Evolutionary conservation across 2,329 filamentous ascomycete genomes (phyloP).

Genomic region (Samsoniella hepiali): DNA sequence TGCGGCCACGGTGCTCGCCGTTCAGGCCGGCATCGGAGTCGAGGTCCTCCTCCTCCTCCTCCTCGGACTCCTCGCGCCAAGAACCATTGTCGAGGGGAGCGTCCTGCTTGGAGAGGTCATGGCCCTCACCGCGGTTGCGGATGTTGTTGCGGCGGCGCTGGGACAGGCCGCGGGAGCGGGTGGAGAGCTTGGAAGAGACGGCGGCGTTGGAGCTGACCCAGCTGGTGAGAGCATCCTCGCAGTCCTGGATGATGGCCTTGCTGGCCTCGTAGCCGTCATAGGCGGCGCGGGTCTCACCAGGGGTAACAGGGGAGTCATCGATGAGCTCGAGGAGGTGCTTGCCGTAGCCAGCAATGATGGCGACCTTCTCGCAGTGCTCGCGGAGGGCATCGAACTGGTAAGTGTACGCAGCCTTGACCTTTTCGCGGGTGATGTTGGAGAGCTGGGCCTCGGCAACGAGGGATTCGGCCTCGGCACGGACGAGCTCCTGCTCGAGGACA

Average conservation of each 20-base stretch:
- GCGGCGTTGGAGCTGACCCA: conserved; percentile 91
- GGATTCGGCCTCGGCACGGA: conserved; percentile 97
- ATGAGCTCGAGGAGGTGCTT: conserved; percentile 97
- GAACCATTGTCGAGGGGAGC: conserved; percentile 72
- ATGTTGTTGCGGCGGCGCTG: conserved; percentile 76
- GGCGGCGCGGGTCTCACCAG: conserved; percentile 89
- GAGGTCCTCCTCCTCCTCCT: conserved; percentile 63
- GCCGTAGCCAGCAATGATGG: conserved; percentile 94
- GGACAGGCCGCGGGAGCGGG: conserved; percentile 81
- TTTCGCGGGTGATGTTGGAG: conserved; percentile 98
- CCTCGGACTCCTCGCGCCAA: conserved; percentile 71
- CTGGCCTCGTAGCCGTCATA: conserved; percentile 98
- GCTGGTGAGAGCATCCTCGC: conserved; percentile 94
- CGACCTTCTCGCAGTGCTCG: conserved; percentile 97
- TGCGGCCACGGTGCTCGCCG: conserved; percentile 55
- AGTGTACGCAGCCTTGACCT: conserved; percentile 95
- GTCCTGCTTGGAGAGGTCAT: conserved; percentile 82
- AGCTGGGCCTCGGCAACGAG: conserved; percentile 96
- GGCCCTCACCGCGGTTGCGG: conserved; percentile 64
- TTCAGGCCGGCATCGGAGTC: conserved; percentile 53
- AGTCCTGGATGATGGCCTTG: conserved; percentile 99
- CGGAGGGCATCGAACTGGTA: conserved; percentile 98
- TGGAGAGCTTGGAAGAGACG: conserved; percentile 82
- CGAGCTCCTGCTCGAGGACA: conserved; percentile 96
- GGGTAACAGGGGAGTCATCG: conserved; percentile 94